A percentile compares a stretch with the other conserved stretches of the same genome.
Evolutionary conservation across 2,329 filamentous ascomycete species (phyloP).

Genomic region (Drechslerella stenobrocha): DNA sequence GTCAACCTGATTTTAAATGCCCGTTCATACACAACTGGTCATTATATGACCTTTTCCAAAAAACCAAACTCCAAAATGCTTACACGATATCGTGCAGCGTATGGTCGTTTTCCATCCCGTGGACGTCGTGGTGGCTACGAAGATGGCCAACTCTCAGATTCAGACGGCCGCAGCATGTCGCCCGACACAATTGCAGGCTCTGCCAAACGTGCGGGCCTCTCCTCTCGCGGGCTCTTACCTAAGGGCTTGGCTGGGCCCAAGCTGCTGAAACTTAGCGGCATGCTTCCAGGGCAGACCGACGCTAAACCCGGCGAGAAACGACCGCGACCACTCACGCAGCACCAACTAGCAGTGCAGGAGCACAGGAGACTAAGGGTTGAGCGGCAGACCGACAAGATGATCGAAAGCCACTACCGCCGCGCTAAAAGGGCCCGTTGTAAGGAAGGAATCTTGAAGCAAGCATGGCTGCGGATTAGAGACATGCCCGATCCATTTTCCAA

Average conservation of each 20-base stretch:
- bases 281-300: conserved; percentile 54
- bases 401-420: conserved; percentile 33
- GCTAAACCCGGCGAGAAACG: conserved; percentile 62
- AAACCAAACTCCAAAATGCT: conserved; percentile 10
- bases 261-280: conserved; percentile 22
- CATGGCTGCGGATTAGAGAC: conserved; percentile 66
- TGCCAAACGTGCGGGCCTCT: conserved; percentile 18
- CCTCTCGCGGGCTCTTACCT: conserved; percentile 37
- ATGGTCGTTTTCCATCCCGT: conserved; percentile 41
- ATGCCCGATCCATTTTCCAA: conserved; percentile 65
- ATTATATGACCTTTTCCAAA: not conserved
- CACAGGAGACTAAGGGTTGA: conserved; percentile 79
- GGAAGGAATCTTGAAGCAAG: conserved; percentile 69
- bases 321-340: conserved; percentile 74
- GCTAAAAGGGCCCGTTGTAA: conserved; percentile 65
- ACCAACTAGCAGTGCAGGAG: conserved; percentile 78
- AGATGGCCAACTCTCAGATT: conserved; percentile 35
- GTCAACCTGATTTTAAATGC: not conserved
- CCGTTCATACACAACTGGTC: not conserved
- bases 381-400: conserved; percentile 74
- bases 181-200: conserved; percentile 28
- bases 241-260: conserved; percentile 44
- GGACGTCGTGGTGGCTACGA: conserved; percentile 39
- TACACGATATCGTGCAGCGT: conserved; percentile 9
- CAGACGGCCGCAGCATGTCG: conserved; percentile 43